These are phyloP conservation scores for Entomophthora muscae DNA, from an alignment of 371 early-diverging fungal species.

Conservation along the genomic window DNA sequence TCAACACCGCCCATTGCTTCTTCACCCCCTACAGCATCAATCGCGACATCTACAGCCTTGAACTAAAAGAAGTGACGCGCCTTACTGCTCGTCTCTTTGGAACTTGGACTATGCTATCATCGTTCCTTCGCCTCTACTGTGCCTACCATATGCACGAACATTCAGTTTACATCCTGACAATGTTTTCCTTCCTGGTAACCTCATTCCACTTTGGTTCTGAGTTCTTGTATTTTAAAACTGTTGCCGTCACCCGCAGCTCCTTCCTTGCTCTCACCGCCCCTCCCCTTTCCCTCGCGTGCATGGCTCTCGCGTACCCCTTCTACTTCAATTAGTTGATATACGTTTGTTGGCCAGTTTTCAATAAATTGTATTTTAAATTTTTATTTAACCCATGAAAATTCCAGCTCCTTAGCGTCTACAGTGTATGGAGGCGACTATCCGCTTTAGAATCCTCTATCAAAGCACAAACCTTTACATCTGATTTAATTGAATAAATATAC, in stretches of 20 bases:
- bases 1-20: conserved; percentile 57
- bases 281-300: background rate
- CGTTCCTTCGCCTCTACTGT: conserved; percentile 52
- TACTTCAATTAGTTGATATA: no score
- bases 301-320: background rate
- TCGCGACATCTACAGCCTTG: conserved; percentile 37
- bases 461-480: no score
- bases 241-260: conserved; percentile 36
- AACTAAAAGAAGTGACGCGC: conserved; percentile 43
- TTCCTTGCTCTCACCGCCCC: conserved; percentile 40
- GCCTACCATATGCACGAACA: conserved; percentile 52
- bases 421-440: no score
- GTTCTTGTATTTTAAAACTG: conserved; percentile 44
- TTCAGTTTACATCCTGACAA: conserved; percentile 41
- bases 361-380: no score
- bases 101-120: conserved; percentile 56
- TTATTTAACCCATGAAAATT: no score
- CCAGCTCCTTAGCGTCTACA: no score
- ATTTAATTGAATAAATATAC: no score
- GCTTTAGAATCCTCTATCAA: no score
- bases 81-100: conserved; percentile 60
- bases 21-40: conserved; percentile 38
- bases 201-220: conserved; percentile 45
- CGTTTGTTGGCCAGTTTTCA: no score
- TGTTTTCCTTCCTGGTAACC: conserved; percentile 55